Evolutionary conservation across 2,329 filamentous ascomycete species (phyloP), one percentile per base, ranked within the genome.

Genomic region (Chalaropsis ovoidea): DNA sequence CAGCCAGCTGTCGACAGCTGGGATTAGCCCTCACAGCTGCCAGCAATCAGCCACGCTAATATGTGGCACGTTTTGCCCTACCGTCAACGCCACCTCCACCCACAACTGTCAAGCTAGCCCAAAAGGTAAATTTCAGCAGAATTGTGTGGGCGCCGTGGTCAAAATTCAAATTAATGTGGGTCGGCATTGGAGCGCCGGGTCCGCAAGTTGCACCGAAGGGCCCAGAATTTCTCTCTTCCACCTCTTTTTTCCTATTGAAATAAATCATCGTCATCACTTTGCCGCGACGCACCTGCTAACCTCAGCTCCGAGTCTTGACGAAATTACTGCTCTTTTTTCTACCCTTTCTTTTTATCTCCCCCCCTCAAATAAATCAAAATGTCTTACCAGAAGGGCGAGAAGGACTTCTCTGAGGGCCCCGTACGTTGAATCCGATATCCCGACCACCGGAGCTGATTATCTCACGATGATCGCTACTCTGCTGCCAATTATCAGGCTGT

Each of bases 331-430:
- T 69, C 68, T 68, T 69, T 58, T 64, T 63, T 56, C 68, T 7
- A 39, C 39, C 24, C 65, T 63, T 52, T 39, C 47, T 41, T 47
- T 66, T 69, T 69, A 65, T 67, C 67, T 66, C 68, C 67, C 68
- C 70, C 68, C 67, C 68, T 69, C 65, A 69, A 65, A 67, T 66
- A 65, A 71, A 73, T 75, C 79, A 88, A 80, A 71, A 95, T 95
- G 90, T 94, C 90, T 80, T 94, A 89, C 87, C 84, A 95, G 80
- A 95, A 96, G 86, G 81, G 83, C 76, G 92, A 96, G 80, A 96
- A 96, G 86, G 87, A 92, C 75, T 88, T 90, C 79, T 88, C 85
- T 81, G 92, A 96, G 78, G 87, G 86, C 78, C 90, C 90, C 77
- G 86, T 88, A 82, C 72, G 85, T 84, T 70, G n/a, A 64, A 68